Evolutionary conservation across 1,139 yeast species (phyloP), one percentile per base, ranked within the genome.

Genomic region (Yamadazyma triangularis): DNA sequence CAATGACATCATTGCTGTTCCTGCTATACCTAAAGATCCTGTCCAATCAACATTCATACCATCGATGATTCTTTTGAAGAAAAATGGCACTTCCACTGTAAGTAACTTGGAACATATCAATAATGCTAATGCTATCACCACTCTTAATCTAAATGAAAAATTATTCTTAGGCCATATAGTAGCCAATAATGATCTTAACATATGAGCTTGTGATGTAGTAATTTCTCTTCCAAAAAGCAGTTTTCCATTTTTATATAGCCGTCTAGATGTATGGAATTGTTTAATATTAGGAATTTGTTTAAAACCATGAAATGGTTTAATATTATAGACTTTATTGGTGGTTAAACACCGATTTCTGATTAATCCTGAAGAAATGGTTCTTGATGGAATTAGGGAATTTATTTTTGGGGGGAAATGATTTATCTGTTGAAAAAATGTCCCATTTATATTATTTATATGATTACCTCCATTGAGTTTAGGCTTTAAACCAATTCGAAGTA

Each of bases 61-160:
- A 59, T 91, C 98, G 28, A 91, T 79, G 31, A 88, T 89, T 27
- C 75, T 72, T 51, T 91, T 93, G 70, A 91, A 91, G 56, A 77
- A 87, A 50, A 91, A 89, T 0, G 99, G 99, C 4, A 91, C 98
- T 53, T 91, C 95, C 4, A 91, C 96, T 53, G 89, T 93, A 27
- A 91, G 64, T 6, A 91, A 50, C 53, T 91, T 91, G 18, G 96
- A 84, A 0, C 79, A 79, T 5, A 93, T 73, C 40, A 91, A 69
- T 32, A 91, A 58, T 0, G 79, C 49, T 16, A 91, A 53, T 0
- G 98, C 96, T 7, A 83, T 44, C 0, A 83, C 58, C 0, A 91
- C 98, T 28, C 99, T 64, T 23, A 75, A 50, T 50, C 79, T 83
- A 40, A 86, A 87, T 30, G 79, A 70, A 4, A 74, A 63, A 41